These are phyloP conservation scores for Aspergillus flavus DNA, from an alignment of 2,329 filamentous ascomycete genomes.

Conservation along the genomic window DNA sequence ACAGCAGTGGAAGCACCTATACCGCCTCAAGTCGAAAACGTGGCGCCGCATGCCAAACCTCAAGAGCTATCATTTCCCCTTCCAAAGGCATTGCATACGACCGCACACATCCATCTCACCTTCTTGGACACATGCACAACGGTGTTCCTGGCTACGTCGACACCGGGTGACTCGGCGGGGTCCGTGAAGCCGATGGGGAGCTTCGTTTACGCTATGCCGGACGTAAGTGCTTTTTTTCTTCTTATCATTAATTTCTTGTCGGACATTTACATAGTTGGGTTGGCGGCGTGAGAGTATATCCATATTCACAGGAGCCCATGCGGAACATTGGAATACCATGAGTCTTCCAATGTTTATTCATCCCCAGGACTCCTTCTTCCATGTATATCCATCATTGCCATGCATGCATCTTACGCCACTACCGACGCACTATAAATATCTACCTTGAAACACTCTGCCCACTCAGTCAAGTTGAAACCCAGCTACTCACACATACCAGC, in stretches of 20 bases:
- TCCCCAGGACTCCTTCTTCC: background rate
- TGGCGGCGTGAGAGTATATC: background rate
- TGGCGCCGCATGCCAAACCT: conserved; percentile 41
- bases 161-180: conserved; percentile 44
- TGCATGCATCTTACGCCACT: background rate
- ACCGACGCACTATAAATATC: background rate
- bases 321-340: background rate
- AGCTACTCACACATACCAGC: conserved; percentile 31
- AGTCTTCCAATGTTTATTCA: background rate
- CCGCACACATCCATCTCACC: conserved; percentile 61
- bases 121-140: conserved; percentile 55
- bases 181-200: conserved; percentile 69
- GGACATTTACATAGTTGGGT: background rate
- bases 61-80: conserved; percentile 61
- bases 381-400: background rate
- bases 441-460: background rate
- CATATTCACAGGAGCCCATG: background rate
- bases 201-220: conserved; percentile 90
- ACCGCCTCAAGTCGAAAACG: conserved; percentile 20
- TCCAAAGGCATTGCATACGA: conserved; percentile 59
- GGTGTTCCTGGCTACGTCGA: conserved; percentile 60
- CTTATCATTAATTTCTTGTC: background rate
- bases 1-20: conserved; percentile 11
- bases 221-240: conserved; percentile 60
- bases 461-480: background rate